These are phyloP conservation scores for Cryptococcus maquisensis DNA, from an alignment of 1,284 basidiomycete genomes.

Conservation along the genomic window DNA sequence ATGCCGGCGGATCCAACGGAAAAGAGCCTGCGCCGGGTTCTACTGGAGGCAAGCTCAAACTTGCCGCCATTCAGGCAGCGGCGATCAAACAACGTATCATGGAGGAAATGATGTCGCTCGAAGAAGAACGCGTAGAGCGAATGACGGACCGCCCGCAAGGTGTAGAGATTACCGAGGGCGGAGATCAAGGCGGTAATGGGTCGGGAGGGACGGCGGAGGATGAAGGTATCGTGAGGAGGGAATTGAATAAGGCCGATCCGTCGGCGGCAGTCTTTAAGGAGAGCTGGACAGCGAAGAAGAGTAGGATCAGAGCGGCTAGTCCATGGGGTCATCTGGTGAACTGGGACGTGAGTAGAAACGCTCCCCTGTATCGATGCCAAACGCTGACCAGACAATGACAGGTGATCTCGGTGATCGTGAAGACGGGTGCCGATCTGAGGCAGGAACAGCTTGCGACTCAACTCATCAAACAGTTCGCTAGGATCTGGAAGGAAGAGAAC, in stretches of 20 bases:
- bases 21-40: constrained; percentile 9
- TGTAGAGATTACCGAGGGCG: constrained; percentile 33
- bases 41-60: constrained; percentile 56
- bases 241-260: constrained; percentile 95
- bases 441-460: constrained; percentile 98
- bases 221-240: constrained; percentile 84
- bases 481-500: constrained; percentile 91
- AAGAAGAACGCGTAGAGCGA: constrained; percentile 92
- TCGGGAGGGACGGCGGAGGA: constrained; percentile 69
- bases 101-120: constrained; percentile 95
- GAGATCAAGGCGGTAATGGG: constrained; percentile 22
- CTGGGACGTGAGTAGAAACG: constrained; percentile 51
- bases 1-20: not conserved
- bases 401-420: constrained; percentile 95
- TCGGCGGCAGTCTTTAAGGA: constrained; percentile 88
- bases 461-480: constrained; percentile 85
- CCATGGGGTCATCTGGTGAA: constrained; percentile 92
- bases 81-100: constrained; percentile 94
- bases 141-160: constrained; percentile 74
- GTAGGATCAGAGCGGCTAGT: constrained; percentile 83
- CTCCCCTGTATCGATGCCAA: not conserved
- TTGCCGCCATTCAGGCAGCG: constrained; percentile 75
- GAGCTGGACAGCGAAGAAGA: constrained; percentile 92
- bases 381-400: constrained; percentile 11
- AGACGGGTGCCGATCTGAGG: constrained; percentile 92